Percentiles rank a stretch among this genome's conserved stretches.
phyloP scores from a whole-genome alignment of 768 basidiomycete genomes.

The Lentinula aciculospora region DNA sequence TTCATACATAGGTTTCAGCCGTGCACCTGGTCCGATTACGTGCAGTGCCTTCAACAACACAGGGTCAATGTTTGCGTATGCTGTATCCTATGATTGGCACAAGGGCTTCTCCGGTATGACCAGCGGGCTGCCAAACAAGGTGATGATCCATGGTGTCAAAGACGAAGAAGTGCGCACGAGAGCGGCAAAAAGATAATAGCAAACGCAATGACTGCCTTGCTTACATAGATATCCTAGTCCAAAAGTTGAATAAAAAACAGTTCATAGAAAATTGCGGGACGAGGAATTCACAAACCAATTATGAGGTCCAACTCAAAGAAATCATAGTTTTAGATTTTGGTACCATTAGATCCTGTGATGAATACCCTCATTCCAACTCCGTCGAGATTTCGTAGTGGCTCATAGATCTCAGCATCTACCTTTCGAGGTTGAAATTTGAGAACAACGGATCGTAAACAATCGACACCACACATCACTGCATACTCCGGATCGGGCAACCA shows the following conservation, averaged over 20 bases:
- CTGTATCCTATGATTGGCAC: conserved; percentile 93
- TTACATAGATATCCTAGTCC: too few species aligned
- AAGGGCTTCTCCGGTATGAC: conserved; percentile 88
- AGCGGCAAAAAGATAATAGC: conserved; percentile 36
- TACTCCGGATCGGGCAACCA: background rate
- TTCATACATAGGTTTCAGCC: conserved; percentile 57
- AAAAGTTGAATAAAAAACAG: too few species aligned
- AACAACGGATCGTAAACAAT: background rate
- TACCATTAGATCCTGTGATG: background rate
- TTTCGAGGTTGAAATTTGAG: background rate
- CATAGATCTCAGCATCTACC: background rate
- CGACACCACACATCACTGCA: background rate
- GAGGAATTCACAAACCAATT: too few species aligned
- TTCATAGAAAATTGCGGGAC: too few species aligned
- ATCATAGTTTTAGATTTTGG: too few species aligned
- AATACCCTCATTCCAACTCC: background rate
- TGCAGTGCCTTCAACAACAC: conserved; percentile 77
- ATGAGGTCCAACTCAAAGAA: too few species aligned
- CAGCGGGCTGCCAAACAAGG: conserved; percentile 61
- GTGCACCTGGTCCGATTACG: conserved; percentile 71
- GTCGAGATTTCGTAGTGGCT: background rate
- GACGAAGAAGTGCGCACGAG: conserved; percentile 62
- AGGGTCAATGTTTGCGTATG: conserved; percentile 87
- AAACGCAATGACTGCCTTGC: too few species aligned
- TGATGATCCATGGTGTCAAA: conserved; percentile 80